Evolutionary conservation across 495 filamentous ascomycete species (phyloP).

Genomic region (Lepraria neglecta): DNA sequence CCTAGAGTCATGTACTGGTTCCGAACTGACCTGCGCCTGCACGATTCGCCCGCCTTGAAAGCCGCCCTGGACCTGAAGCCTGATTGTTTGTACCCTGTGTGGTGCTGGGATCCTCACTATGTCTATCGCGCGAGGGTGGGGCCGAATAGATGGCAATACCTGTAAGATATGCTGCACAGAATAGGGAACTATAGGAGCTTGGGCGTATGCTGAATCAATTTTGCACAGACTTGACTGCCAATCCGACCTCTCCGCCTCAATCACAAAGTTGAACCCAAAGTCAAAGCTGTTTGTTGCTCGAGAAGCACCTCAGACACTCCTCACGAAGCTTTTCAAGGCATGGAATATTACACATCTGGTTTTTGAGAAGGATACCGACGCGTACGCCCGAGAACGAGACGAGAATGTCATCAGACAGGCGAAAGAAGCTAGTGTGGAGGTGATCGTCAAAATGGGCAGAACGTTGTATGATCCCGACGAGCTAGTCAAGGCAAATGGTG

Average conservation of each 20-base stretch:
- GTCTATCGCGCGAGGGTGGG: constrained; percentile 61
- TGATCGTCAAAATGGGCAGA: constrained; percentile 52
- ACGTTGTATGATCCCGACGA: constrained; percentile 64
- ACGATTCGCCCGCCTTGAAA: constrained; percentile 62
- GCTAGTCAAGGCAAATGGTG: constrained; percentile 53
- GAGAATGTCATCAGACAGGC: constrained; percentile 47
- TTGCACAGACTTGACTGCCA: constrained; percentile 54
- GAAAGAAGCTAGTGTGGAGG: constrained; percentile 55
- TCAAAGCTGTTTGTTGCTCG: constrained; percentile 61
- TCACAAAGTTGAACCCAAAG: constrained; percentile 54
- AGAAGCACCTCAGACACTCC: constrained; percentile 59
- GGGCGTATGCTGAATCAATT: not conserved
- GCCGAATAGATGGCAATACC: constrained; percentile 59
- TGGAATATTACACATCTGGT: constrained; percentile 66
- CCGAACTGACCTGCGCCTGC: constrained; percentile 63
- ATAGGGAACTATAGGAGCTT: not conserved
- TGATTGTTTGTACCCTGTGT: constrained; percentile 56
- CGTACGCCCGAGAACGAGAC: constrained; percentile 58
- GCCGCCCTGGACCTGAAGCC: constrained; percentile 59
- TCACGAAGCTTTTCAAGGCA: constrained; percentile 59
- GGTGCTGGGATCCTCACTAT: constrained; percentile 70
- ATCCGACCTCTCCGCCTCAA: constrained; percentile 53
- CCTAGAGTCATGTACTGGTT: constrained; percentile 69
- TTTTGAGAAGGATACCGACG: constrained; percentile 68
- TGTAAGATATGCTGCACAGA: constrained; percentile 32